phyloP scores from a whole-genome alignment of 2,329 filamentous ascomycete genomes.

The Cercospora citrullina region DNA sequence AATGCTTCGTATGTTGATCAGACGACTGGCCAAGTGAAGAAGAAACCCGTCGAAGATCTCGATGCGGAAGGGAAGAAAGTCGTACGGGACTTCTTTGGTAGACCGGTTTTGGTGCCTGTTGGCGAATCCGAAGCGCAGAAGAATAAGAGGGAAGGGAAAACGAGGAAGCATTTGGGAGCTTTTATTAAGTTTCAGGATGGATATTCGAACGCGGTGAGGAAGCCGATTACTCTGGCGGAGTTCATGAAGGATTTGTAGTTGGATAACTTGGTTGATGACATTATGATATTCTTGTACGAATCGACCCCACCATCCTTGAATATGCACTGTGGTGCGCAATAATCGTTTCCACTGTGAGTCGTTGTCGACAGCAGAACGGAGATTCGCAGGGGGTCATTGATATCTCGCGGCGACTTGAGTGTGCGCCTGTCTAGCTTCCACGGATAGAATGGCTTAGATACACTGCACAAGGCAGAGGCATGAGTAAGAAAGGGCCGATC shows the following conservation, averaged over 20 bases:
- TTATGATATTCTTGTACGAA: not conserved
- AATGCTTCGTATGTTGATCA: conserved; percentile 23
- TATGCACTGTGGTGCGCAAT: not conserved
- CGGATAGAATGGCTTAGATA: not conserved
- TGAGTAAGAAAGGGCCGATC: not conserved
- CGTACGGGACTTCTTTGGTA: conserved; percentile 84
- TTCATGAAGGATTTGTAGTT: conserved; percentile 63
- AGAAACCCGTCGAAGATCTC: conserved; percentile 26
- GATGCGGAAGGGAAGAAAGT: conserved; percentile 43
- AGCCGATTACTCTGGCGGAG: conserved; percentile 78
- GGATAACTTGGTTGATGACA: not conserved
- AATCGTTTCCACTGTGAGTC: not conserved
- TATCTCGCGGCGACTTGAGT: no score
- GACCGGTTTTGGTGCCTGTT: conserved; percentile 58
- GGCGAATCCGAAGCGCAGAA: conserved; percentile 40
- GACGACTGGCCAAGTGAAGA: conserved; percentile 17
- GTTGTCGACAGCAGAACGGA: not conserved
- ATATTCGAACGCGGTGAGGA: conserved; percentile 86
- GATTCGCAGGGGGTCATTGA: not conserved
- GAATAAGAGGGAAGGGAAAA: conserved; percentile 41
- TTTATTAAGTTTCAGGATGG: conserved; percentile 93
- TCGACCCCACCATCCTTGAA: not conserved
- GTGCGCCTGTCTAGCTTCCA: not conserved
- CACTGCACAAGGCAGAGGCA: not conserved
- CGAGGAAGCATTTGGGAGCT: conserved; percentile 73